A percentile compares a stretch with the other conserved stretches of the same genome.
Conservation (phyloP, 1,139 yeast genomes). For the Candida buenavistaensis region DNA sequence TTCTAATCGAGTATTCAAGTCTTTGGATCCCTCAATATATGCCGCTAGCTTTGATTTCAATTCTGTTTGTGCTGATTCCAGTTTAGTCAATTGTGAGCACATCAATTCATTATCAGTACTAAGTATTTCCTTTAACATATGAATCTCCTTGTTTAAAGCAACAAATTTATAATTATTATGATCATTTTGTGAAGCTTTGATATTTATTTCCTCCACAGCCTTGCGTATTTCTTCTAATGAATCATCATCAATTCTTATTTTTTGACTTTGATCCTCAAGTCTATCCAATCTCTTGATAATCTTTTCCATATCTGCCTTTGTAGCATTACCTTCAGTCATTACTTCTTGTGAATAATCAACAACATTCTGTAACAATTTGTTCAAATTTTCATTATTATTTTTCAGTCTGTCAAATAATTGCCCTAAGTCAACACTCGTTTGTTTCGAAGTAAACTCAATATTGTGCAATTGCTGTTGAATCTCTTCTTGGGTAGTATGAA, state of each 20-base stretch:
- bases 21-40: constrained; percentile 1
- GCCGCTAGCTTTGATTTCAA: no score
- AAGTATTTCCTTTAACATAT: constrained; percentile 2
- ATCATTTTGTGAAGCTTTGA: not conserved
- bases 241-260: not conserved
- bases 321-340: constrained; percentile 38
- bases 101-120: constrained; percentile 4
- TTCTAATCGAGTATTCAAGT: not conserved
- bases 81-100: constrained; percentile 1
- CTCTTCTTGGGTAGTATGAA: constrained; percentile 28
- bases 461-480: constrained; percentile 31
- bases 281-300: constrained; percentile 21
- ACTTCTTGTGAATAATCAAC: constrained; percentile 37
- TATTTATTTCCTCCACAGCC: not conserved
- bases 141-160: constrained; percentile 5
- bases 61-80: constrained; percentile 1
- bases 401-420: constrained; percentile 43
- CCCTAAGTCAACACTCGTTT: constrained; percentile 35
- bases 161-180: constrained; percentile 1
- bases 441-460: constrained; percentile 36
- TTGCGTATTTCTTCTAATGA: not conserved
- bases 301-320: constrained; percentile 31
- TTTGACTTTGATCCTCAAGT: constrained; percentile 1
- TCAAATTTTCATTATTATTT: constrained; percentile 41
- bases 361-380: constrained; percentile 33